phyloP scores from a whole-genome alignment of 192 early-diverging fungal species.

The Coemansia sp. region DNA sequence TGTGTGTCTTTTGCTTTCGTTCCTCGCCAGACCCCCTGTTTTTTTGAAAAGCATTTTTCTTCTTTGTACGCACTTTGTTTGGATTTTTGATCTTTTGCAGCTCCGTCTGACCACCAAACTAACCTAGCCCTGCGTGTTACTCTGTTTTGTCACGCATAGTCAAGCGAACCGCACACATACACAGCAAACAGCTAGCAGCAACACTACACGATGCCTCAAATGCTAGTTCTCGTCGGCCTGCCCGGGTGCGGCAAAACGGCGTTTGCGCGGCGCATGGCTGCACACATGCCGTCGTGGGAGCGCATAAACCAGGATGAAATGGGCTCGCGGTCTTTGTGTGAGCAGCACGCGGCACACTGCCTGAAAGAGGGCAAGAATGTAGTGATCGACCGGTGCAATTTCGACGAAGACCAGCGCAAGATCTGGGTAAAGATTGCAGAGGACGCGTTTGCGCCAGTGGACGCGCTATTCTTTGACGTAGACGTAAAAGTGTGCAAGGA shows the following conservation, averaged over 20 bases:
- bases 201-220: conserved; percentile 49
- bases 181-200: not conserved
- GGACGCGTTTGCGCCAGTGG: conserved; percentile 57
- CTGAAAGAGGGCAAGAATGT: conserved; percentile 63
- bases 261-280: conserved; percentile 58
- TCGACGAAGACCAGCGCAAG: conserved; percentile 71
- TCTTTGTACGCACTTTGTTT: conserved; percentile 8
- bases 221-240: conserved; percentile 71
- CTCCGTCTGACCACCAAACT: not conserved
- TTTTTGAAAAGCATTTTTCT: conserved; percentile 13
- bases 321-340: conserved; percentile 65
- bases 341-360: conserved; percentile 53
- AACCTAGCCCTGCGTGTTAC: not conserved
- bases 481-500: conserved; percentile 61
- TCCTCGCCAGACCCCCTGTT: conserved; percentile 4
- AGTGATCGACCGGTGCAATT: conserved; percentile 78
- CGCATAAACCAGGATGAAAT: conserved; percentile 78
- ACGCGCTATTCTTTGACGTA: conserved; percentile 72
- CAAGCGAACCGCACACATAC: conserved; percentile 3
- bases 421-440: conserved; percentile 69
- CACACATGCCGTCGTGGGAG: conserved; percentile 56
- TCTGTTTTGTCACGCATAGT: not conserved
- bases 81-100: not conserved
- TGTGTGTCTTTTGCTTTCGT: not conserved
- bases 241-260: conserved; percentile 77